These are phyloP conservation scores for Simplicillium sp. DNA, from an alignment of 2,329 filamentous ascomycete species.

Conservation along the genomic window DNA sequence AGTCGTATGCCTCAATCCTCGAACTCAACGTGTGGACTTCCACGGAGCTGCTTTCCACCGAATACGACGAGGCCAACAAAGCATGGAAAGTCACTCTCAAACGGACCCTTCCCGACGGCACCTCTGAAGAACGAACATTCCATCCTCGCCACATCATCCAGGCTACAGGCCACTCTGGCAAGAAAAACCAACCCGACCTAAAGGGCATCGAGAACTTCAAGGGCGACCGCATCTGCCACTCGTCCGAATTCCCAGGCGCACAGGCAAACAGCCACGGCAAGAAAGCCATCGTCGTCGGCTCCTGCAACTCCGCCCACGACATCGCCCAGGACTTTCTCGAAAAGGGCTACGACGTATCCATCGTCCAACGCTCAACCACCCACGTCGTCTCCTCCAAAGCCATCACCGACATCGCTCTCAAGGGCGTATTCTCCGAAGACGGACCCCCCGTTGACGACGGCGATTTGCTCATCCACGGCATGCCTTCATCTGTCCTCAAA, in stretches of 20 bases:
- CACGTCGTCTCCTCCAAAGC: constrained; percentile 50
- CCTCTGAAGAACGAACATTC: constrained; percentile 42
- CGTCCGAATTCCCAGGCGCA: constrained; percentile 49
- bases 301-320: constrained; percentile 60
- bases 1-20: constrained; percentile 48
- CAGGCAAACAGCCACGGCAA: constrained; percentile 36
- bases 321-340: constrained; percentile 60
- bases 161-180: constrained; percentile 59
- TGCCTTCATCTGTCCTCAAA: constrained; percentile 52
- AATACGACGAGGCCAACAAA: constrained; percentile 38
- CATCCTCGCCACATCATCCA: constrained; percentile 56
- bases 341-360: constrained; percentile 57
- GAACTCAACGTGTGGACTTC: constrained; percentile 57
- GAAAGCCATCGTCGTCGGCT: constrained; percentile 56
- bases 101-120: constrained; percentile 37
- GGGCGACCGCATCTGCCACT: constrained; percentile 53
- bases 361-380: constrained; percentile 59
- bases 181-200: constrained; percentile 50
- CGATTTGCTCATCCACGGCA: constrained; percentile 49
- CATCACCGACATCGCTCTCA: constrained; percentile 42
- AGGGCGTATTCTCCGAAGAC: constrained; percentile 37
- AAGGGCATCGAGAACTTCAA: constrained; percentile 48
- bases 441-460: constrained; percentile 55
- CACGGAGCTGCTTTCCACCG: constrained; percentile 35
- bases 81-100: constrained; percentile 44